Evolutionary conservation across 495 filamentous ascomycete genomes (phyloP), one percentile per base, ranked within the genome.

Genomic region (Oleoguttula mirabilis): DNA sequence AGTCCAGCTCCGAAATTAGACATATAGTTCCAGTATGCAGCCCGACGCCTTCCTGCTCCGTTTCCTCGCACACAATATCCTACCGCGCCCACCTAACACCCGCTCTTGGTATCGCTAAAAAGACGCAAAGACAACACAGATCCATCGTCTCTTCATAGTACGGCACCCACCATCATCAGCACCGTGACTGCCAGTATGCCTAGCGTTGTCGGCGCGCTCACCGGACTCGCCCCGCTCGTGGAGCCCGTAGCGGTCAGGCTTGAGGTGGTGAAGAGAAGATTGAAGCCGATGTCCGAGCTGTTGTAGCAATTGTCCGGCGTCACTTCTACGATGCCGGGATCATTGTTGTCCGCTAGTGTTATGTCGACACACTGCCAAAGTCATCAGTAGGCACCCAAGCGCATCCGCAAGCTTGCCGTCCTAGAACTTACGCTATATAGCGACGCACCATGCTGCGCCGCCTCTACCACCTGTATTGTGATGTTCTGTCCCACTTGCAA

Each of bases 401-500:
- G 32, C 50, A n/a, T 19, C 15, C 23, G 20, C 40, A 32, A 32
- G 22, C 10, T 30, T 19, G 21, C 14, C 36, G 12, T 28, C n/a
- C 20, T 16, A 36, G 30, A 19, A 75, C 82, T 54, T 72, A 98
- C 90, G 55, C 88, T 94, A 57, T 81, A 99, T 17, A 96, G 62
- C 7, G 82, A 71, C 3, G 90, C 92, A 11, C 92, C 92, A 58
- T 95, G 90, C 47, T 85, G 66, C 7, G 92, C 90, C 10, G 75
- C 65, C 71, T 95, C 87, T 25, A 99, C 76, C 14, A 96, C 66
- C 60, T 99, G 92, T 48, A 99, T 87, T 6, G 92, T 99, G 11
- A 88, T 90, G 58, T 88, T 82, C 60, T 92, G 83, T 14, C 92
- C 92, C 0, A 75, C 65, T 20, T 82, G 77, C 25, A 85, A 77